Conservation (phyloP, 345 rosid species). For the Salix koriyanagi region DNA sequence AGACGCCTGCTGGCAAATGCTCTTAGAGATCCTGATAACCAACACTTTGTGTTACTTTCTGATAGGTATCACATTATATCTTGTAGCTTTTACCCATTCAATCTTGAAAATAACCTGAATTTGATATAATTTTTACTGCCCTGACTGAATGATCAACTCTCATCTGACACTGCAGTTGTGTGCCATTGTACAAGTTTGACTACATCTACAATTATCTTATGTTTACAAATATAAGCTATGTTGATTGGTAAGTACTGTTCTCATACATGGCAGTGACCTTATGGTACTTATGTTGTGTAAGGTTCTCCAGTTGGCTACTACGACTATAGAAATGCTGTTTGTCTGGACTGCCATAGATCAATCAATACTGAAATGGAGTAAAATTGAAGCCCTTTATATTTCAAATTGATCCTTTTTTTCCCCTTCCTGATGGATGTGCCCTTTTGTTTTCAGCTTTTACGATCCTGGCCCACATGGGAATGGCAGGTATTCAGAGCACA, state of each 20-base stretch:
- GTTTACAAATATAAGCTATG: constrained; percentile 74
- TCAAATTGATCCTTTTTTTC: not conserved
- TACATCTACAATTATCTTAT: constrained; percentile 80
- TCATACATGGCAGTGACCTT: not conserved
- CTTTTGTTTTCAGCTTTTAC: constrained; percentile 58
- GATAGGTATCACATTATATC: constrained; percentile 56
- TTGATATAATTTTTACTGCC: not conserved
- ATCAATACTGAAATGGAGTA: not conserved
- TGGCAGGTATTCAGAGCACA: constrained; percentile 92
- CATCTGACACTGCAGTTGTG: constrained; percentile 58
- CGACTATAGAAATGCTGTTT: not conserved
- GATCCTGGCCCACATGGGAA: constrained; percentile 99
- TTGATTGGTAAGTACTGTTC: constrained; percentile 66
- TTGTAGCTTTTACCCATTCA: not conserved
- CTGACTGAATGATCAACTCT: constrained; percentile 9
- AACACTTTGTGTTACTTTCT: constrained; percentile 93
- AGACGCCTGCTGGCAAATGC: constrained; percentile 81
- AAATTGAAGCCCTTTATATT: not conserved
- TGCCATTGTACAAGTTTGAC: constrained; percentile 87
- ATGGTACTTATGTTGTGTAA: not conserved
- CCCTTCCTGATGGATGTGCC: constrained; percentile 7
- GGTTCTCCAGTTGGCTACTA: not conserved
- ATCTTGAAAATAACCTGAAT: not conserved
- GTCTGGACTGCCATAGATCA: not conserved
- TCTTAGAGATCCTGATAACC: constrained; percentile 83